These are phyloP conservation scores for Cytidiella melzeri DNA, from an alignment of 768 basidiomycete species.

Conservation along the genomic window DNA sequence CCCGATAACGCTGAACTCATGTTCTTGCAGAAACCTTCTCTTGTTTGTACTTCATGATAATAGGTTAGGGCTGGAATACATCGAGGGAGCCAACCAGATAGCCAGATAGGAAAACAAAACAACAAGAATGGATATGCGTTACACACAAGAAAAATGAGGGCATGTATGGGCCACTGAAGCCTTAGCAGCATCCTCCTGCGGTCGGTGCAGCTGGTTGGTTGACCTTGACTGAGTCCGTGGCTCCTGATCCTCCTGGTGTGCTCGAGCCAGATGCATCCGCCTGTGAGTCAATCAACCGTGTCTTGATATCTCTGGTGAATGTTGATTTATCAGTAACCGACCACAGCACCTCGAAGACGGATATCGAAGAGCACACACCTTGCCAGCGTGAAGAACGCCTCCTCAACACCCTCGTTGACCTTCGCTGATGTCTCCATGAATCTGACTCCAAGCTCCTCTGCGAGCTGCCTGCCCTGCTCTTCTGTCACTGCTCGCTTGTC, in stretches of 20 bases:
- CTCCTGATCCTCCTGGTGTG: slow-evolving; percentile 24
- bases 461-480: slow-evolving; percentile 88
- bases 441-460: slow-evolving; percentile 87
- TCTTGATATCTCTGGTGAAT: slow-evolving; percentile 90
- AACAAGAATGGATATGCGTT: slow-evolving; percentile 7
- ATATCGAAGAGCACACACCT: slow-evolving; percentile 47
- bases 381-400: slow-evolving; percentile 96
- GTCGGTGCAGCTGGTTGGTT: slow-evolving; percentile 47
- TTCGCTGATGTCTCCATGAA: slow-evolving; percentile 99
- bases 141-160: slow-evolving; percentile 6
- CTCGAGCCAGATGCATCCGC: slow-evolving; percentile 46
- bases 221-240: slow-evolving; percentile 55
- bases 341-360: no score
- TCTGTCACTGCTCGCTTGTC: slow-evolving; percentile 91
- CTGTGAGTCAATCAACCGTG: slow-evolving; percentile 93
- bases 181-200: slow-evolving; percentile 46
- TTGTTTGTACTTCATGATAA: slow-evolving; percentile 7
- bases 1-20: no score
- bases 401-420: slow-evolving; percentile 95
- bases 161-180: slow-evolving; percentile 3
- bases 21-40: slow-evolving; percentile 1
- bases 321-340: neutral
- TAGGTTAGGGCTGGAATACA: slow-evolving; percentile 11
- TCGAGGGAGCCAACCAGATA: slow-evolving; percentile 8
- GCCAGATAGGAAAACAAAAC: slow-evolving; percentile 2